Conservation (phyloP, 129 eudicot genomes). For the Calendula officinalis region DNA sequence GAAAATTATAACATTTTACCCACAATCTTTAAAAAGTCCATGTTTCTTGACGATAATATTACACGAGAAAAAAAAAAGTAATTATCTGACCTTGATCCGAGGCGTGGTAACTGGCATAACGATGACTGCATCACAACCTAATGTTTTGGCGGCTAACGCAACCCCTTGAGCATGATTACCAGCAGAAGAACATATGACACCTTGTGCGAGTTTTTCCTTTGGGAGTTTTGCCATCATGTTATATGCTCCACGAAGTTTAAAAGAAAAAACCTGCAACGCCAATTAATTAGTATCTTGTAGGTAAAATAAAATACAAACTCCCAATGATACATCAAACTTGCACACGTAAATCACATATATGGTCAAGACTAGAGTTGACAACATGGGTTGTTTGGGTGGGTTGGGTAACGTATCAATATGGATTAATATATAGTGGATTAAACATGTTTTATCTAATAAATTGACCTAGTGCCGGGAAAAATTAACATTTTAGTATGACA, state of each 20-base stretch:
- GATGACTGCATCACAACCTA: slow-evolving; percentile 75
- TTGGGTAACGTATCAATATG: too few species aligned
- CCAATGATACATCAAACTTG: neutral
- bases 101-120: slow-evolving; percentile 94
- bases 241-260: slow-evolving; percentile 90
- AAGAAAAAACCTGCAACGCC: slow-evolving; percentile 64
- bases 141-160: slow-evolving; percentile 66
- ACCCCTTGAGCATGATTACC: slow-evolving; percentile 97
- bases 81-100: slow-evolving; percentile 56
- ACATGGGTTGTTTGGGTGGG: too few species aligned
- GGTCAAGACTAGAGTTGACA: too few species aligned
- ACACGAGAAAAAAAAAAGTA: neutral
- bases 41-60: neutral
- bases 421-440: too few species aligned
- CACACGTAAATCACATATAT: neutral
- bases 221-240: slow-evolving; percentile 92
- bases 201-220: slow-evolving; percentile 59
- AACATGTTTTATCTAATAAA: too few species aligned
- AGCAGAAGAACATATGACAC: slow-evolving; percentile 89
- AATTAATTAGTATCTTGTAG: neutral
- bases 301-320: neutral
- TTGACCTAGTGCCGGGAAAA: too few species aligned
- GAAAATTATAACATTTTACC: too few species aligned
- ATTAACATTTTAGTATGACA: too few species aligned
- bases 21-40: too few species aligned